Percentiles rank a stretch among this genome's conserved stretches.
Conservation (phyloP, 2,329 filamentous ascomycete genomes). For the Diplodia sapinea region DNA sequence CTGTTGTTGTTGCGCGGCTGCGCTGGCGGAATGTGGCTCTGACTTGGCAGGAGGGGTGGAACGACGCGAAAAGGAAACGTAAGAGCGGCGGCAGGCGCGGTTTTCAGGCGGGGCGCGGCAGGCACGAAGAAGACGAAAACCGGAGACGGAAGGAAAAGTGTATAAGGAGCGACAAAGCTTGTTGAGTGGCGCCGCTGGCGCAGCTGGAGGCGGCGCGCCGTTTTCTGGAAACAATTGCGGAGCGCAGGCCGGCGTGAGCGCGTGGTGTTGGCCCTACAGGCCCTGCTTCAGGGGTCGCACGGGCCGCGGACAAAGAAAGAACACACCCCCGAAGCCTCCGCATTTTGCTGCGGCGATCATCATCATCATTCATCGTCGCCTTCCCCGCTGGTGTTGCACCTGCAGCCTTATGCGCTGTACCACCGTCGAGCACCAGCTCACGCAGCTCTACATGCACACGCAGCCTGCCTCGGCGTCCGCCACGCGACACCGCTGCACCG, state of each 20-base stretch:
- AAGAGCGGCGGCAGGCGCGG: constrained; percentile 6
- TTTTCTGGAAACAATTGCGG: constrained; percentile 15
- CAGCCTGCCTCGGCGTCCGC: neutral
- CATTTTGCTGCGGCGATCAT: constrained; percentile 20
- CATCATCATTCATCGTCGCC: constrained; percentile 9
- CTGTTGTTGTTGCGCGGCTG: constrained; percentile 14
- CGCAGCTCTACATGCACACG: neutral
- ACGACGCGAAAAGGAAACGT: constrained; percentile 14
- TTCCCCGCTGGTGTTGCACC: constrained; percentile 5
- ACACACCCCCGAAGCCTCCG: constrained; percentile 12
- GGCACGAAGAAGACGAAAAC: neutral
- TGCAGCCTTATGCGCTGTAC: constrained; percentile 3
- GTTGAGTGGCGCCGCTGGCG: neutral
- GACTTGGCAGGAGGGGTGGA: constrained; percentile 15
- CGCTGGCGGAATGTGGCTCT: constrained; percentile 22
- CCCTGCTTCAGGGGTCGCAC: constrained; percentile 23
- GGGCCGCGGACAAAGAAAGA: neutral
- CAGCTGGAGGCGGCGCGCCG: neutral
- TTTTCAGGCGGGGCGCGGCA: neutral
- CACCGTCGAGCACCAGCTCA: neutral
- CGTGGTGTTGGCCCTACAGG: constrained; percentile 20
- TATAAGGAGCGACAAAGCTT: constrained; percentile 20
- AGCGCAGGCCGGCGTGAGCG: constrained; percentile 11
- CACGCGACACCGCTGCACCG: neutral
- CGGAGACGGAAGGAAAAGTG: neutral